Base-by-base conservation (phyloP, 2,329 filamentous ascomycete genomes). In the Pleoardoris graminearum region DNA sequence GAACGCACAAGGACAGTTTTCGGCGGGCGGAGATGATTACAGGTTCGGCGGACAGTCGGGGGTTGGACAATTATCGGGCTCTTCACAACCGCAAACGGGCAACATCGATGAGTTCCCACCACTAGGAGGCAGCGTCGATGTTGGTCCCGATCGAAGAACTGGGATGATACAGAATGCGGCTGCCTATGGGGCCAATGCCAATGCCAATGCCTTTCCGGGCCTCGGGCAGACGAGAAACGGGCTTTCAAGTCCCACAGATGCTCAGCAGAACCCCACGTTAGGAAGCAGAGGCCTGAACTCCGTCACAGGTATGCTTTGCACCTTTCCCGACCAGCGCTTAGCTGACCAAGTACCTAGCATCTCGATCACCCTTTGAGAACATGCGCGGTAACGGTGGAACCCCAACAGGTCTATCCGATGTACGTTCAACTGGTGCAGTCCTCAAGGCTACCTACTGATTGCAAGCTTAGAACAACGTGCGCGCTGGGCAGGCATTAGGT, bases 91-190 rank as follows among this genome's bases (percentile, higher is more conserved):
- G 36, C 80, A 82, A 58, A 77, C 81, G 22, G 79, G 79, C 57
- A 82, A 79, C 60, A 82, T 83, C 42, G 82, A 85, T 14, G 83
- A 85, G 48, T 85, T 85, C 53, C 82, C 82, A 53, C 82, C 83
- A n/a, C 69, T 85, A 43, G 79, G 81, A 47, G 79, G 81, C 42
- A 79, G 79, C 17, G 75, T 77, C 41, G 81, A 83, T n/a, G 69
- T 79, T 50, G 76, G 74, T 19, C 77, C 79, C 50, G 79, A 82
- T 60, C 71, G 79, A 53, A 72, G 79, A 61, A 76, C 73, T 25
- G 79, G 78, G 22, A 62, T 82, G 67, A 77, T 81, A 65, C 80
- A 82, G 60, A 77, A 72, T 56, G 75, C 78, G 22, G 77, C 75
- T 57, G 70, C 71, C 27, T 80, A 77, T 53, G 67, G 76, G 21